Evolutionary conservation across 2,329 filamentous ascomycete genomes (phyloP), one percentile per base, ranked within the genome.

Genomic region (Pseudogymnoascus sp.): DNA sequence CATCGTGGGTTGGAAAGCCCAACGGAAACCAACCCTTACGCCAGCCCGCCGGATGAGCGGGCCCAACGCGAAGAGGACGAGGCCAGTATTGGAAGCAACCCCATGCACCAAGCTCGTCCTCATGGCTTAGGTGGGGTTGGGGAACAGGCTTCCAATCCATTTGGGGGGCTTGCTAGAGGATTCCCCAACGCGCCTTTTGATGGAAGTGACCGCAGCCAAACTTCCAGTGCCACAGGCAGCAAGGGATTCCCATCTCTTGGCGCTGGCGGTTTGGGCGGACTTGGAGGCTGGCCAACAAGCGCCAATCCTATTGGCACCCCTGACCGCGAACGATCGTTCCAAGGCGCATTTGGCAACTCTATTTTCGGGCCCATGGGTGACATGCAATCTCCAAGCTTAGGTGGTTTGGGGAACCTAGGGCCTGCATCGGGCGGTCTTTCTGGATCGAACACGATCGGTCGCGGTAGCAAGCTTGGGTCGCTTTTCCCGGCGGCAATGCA

Each of bases 11-110:
- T 60, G 36, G 84, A 91, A 72, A 97, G 93, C 73, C 95, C 95
- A 9, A 95, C 93, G 0, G 91, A 96, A 71, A 97, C 95, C 2
- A 99, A 99, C 72, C 95, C 95, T 1, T 99, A 95, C 73, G 90
- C 93, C 67, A 97, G 93, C 74, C 95, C 95, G 2, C 86, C 89
- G 6, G 89, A 88, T 38, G 89, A 92, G 25, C 86, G 86, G 49
- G 79, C 79, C 4, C 86, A 90, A 59, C 84, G 84, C 16, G 80
- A 82, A 53, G 49, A 56, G 28, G 83, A 88, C 49, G 77, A 79
- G 5, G 80, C 81, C 59, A 69, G 65, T 18, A 71, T 67, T 61
- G 71, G 71, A 14, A 67, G 62, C 6, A 71, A 72, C 21, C 49
- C 65, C 34, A 53, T 65, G 60, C 72, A 76, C 11, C 79, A 82